Percentiles rank a stretch among this genome's conserved stretches.
Conservation (phyloP, 257 asterid genomes). For the Hygrophila difformis region DNA sequence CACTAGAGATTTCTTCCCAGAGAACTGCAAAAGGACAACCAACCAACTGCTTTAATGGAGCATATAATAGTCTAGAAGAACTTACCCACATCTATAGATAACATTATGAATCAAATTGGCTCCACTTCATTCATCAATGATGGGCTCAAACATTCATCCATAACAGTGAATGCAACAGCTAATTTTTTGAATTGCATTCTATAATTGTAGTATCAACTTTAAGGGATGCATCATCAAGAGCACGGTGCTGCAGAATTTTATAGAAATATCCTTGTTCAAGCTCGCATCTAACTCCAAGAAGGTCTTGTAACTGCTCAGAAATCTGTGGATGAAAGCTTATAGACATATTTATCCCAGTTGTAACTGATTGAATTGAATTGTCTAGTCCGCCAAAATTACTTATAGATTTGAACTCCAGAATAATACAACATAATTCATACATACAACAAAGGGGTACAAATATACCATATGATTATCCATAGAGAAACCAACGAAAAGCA, state of each 20-base stretch:
- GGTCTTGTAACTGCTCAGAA: slow-evolving; percentile 47
- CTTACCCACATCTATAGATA: slow-evolving; percentile 61
- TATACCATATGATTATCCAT: too few relatives aligned
- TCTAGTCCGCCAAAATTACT: too few relatives aligned
- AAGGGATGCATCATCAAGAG: slow-evolving; percentile 27
- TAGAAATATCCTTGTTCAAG: slow-evolving; percentile 68
- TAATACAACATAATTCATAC: too few relatives aligned
- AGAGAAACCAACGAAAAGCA: too few relatives aligned
- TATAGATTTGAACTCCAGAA: too few relatives aligned
- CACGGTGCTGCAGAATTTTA: slow-evolving; percentile 52
- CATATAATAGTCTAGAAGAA: too few relatives aligned
- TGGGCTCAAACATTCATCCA: slow-evolving; percentile 62
- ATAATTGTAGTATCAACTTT: slow-evolving; percentile 25
- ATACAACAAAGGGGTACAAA: slow-evolving; percentile 11
- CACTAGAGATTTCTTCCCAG: too few relatives aligned
- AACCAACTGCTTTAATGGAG: too few relatives aligned
- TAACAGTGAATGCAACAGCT: slow-evolving; percentile 51
- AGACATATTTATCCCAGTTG: too few relatives aligned
- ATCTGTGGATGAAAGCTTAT: slow-evolving; percentile 46
- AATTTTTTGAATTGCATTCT: slow-evolving; percentile 51
- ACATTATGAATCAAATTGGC: slow-evolving; percentile 52
- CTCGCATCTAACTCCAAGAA: slow-evolving; percentile 65
- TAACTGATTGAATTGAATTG: too few relatives aligned
- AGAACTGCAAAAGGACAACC: too few relatives aligned
- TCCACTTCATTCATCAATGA: slow-evolving; percentile 54